Evolutionary conservation across 352 stramenopile species (phyloP), one percentile per base, ranked within the genome.

Genomic region (Phytophthora pluvialis): DNA sequence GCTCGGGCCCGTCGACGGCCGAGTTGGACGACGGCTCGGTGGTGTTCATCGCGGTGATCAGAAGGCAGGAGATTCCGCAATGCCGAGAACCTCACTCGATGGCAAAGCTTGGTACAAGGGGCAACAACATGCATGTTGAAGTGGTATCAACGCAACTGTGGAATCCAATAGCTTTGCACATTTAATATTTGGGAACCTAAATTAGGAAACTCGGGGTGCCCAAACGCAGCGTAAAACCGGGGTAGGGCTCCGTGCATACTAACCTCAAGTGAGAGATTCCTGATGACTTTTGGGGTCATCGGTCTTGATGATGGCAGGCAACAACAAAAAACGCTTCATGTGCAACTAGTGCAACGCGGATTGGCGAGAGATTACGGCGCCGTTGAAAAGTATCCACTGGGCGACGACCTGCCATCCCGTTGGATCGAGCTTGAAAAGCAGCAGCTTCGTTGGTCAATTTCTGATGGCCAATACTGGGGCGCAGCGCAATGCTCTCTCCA

Each of bases 11-110:
- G 40, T 51, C 39, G 51, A 45, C 39, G 16, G 43, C 46, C 50
- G 50, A 58, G 31, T 43, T 48, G 50, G 50, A 58, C 50, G 36
- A 57, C 26, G 49, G 50, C 50, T 58, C 50, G 18, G 50, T 58
- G 5, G 36, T 39, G 38, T 58, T 58, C 50, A 58, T 58, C 12
- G 47, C 45, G 40, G 9, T 58, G 38, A 38, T 47, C 36, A 25
- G 50, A 39, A 28, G 50, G 48, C 36, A 48, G 50, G 25, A 48
- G 48, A 45, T 58, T 47, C 5, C 10, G 18, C 36, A 58, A 58
- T 58, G 50, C 47, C 11, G 29, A 26, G 36, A 43, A 12, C 33
- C 35, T 56, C 33, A 56, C 18, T 33, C 18, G 13, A 16, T 35
- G 48, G 5, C 16, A 21, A n/a, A 26, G 28, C 8, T 12, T 8